Evolutionary conservation across 805 yeast genomes (phyloP), one percentile per base, ranked within the genome.

Genomic region (Blastobotrys attinorum): DNA sequence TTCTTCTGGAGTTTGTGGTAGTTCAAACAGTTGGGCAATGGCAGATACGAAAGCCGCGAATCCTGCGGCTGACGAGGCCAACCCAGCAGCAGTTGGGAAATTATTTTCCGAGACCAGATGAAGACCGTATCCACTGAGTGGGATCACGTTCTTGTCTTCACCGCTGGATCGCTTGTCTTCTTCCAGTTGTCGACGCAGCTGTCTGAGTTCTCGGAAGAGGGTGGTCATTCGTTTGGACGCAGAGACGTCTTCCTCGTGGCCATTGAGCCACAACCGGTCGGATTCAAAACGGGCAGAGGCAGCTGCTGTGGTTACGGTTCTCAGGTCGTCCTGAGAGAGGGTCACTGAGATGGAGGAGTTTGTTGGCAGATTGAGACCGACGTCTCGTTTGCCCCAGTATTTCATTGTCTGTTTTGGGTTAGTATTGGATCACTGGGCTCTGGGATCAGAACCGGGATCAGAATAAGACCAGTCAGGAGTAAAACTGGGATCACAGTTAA

Each of bases 361-460:
- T 43, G 99, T 92, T 39, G 99, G 99, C 42, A 92, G 71, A 60
- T 92, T 92, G 58, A 92, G 76, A 39, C 72, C 70, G 50, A 79
- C 81, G 65, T 92, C 97, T 60, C 98, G 77, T 67, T 92, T 92
- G 39, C 99, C 99, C 99, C 99, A 92, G 70, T 92, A 92, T 67
- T 92, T 92, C 52, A 92, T 73, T 32, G 97, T 92, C 79, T 80
- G 50, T 11, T 16, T 32, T 11, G 16, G 29, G 20, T 21, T 23
- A n/a, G 39, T 11, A 20, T 18, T n/a, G 7, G 7, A 7, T 6
- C 11, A 32, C 21, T 18, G 22, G 11, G 15, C 11, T 21, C n/a
- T n/a, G n/a, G n/a, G n/a, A n/a, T n/a, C n/a, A n/a, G n/a, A n/a
- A n/a, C n/a, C n/a, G n/a, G n/a, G n/a, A n/a, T n/a, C n/a, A n/a